Base-by-base conservation (phyloP, 2,329 filamentous ascomycete genomes). In the Penicillium griseofulvum region DNA sequence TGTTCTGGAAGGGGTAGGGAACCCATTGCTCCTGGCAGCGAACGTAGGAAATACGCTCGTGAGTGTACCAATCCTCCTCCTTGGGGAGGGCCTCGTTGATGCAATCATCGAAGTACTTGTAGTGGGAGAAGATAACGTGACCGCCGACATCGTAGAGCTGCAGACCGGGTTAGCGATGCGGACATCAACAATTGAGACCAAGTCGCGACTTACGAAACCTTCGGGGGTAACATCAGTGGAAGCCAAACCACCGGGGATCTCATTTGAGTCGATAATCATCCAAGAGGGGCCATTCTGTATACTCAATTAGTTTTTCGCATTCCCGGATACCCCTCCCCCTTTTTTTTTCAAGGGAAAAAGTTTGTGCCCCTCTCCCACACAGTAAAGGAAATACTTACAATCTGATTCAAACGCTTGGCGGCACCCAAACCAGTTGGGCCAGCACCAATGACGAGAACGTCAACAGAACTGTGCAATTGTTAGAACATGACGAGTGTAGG, bases 91-190 rank as follows among this genome's bases (percentile, higher is more conserved):
- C 94, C 83, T 99, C 94, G 76, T 97, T 85, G 74, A 99, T 88
- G 81, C 90, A 95, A 82, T 99, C 94, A 80, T 99, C 94, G 76
- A 99, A 99, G 86, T 99, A 99, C 82, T 97, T 97, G 88, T 99
- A 99, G 85, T 97, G 92, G 68, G 92, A 97, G 85, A 97, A 97
- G 80, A 97, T 97, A 79, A 97, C 92, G 79, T 97, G 92, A 68
- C 92, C 92, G 74, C 92, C 92, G 68, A 99, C 94, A 79, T 99
- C 94, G 84, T 97, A 99, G 69, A 99, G 86, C 93, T 96, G 71
- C 46, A 37, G 58, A 57, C 28, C 24, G 17, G 24, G 44, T 54
- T 38, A 54, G 45, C 41, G n/a, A 11, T 44, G 39, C 14, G 19
- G 11, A 26, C 31, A 36, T 48, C 47, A 34, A 47, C 8, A 48